Evolutionary conservation across 371 early-diverging fungal genomes (phyloP).

Genomic region (Capillidium rhysosporum): DNA sequence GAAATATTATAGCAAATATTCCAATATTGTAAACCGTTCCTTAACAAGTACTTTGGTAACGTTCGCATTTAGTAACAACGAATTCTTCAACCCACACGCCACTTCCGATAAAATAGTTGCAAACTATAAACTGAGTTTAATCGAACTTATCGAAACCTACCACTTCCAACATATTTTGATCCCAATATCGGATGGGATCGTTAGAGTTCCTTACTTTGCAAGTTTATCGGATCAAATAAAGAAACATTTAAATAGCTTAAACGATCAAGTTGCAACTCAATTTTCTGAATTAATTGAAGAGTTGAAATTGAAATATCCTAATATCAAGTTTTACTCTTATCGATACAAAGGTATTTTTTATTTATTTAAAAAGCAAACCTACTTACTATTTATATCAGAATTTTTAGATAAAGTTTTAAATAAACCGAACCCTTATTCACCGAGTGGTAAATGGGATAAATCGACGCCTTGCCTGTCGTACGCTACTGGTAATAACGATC

Average conservation of each 20-base stretch:
- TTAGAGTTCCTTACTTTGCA: neutral
- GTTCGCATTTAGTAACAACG: neutral
- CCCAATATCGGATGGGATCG: neutral
- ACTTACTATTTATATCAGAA: too few relatives aligned
- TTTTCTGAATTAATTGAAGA: too few relatives aligned
- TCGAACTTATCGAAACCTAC: neutral
- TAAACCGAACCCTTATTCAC: too few relatives aligned
- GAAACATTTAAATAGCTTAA: neutral
- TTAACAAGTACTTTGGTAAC: neutral
- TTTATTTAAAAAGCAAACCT: too few relatives aligned
- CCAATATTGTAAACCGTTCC: neutral
- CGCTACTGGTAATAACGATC: too few relatives aligned
- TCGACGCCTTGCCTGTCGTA: too few relatives aligned
- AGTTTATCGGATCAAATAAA: neutral
- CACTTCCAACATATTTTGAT: neutral
- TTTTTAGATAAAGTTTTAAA: too few relatives aligned
- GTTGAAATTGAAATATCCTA: too few relatives aligned
- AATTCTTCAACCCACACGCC: neutral
- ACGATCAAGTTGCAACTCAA: neutral
- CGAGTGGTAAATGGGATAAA: too few relatives aligned
- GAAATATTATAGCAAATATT: neutral
- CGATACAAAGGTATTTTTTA: too few relatives aligned
- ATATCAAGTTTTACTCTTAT: too few relatives aligned
- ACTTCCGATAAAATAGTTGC: neutral
- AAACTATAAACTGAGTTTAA: neutral